These are phyloP conservation scores for Zychaea mexicana DNA, from an alignment of 371 early-diverging fungal genomes.

Conservation along the genomic window DNA sequence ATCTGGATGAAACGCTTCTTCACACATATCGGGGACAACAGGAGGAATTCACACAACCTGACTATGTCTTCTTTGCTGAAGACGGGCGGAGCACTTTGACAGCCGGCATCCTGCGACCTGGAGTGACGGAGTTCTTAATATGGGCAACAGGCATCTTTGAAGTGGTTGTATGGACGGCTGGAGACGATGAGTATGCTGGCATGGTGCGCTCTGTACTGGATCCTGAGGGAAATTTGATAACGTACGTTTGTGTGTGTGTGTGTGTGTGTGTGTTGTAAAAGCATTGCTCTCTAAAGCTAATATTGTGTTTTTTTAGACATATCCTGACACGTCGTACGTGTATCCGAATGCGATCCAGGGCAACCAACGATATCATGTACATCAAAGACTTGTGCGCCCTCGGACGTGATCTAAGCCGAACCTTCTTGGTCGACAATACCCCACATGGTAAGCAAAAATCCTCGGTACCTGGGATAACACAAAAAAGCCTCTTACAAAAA, in stretches of 20 bases:
- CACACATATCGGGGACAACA: conserved; percentile 35
- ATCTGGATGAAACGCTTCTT: conserved; percentile 47
- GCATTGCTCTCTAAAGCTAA: too few species aligned
- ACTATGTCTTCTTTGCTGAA: conserved; percentile 41
- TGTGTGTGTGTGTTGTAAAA: neutral
- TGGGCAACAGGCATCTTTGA: conserved; percentile 50
- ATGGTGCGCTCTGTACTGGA: conserved; percentile 39
- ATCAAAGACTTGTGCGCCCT: conserved; percentile 47
- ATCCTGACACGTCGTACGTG: conserved; percentile 43
- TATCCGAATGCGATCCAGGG: conserved; percentile 37
- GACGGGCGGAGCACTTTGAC: conserved; percentile 31
- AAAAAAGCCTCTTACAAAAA: neutral
- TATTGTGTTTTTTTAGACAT: too few species aligned
- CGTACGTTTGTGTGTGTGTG: conserved; percentile 25
- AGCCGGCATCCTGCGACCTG: conserved; percentile 50
- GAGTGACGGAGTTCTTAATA: conserved; percentile 41
- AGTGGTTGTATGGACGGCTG: conserved; percentile 53
- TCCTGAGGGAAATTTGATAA: conserved; percentile 36
- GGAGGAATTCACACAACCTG: conserved; percentile 23
- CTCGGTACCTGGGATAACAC: neutral
- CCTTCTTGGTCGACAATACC: conserved; percentile 47
- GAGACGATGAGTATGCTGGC: conserved; percentile 41
- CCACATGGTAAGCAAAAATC: conserved; percentile 34
- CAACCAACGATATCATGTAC: conserved; percentile 35
- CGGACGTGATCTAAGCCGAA: conserved; percentile 46